Evolutionary conservation across 2,329 filamentous ascomycete species (phyloP).

Genomic region (Neurospora sp.): DNA sequence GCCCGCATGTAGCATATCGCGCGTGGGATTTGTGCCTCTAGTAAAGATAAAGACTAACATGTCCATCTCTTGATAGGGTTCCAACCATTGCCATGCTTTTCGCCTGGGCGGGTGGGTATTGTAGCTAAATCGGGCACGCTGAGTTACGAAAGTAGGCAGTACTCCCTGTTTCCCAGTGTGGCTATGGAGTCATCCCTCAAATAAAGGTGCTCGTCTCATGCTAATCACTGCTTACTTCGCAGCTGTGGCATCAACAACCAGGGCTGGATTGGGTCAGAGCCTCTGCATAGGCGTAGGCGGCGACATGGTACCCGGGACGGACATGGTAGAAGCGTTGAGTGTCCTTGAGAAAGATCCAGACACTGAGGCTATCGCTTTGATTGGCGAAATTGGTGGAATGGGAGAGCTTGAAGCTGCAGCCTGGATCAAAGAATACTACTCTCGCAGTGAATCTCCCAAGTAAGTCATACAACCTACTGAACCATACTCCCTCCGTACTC

Average conservation of each 20-base stretch:
- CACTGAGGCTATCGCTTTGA: constrained; percentile 61
- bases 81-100: constrained; percentile 65
- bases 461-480: constrained; percentile 24
- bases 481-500: not conserved
- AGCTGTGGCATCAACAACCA: constrained; percentile 62
- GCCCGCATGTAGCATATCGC: not conserved
- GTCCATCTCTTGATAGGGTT: constrained; percentile 43
- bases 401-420: constrained; percentile 63
- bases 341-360: constrained; percentile 56
- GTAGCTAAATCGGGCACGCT: constrained; percentile 73
- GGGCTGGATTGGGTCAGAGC: constrained; percentile 67
- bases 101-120: constrained; percentile 61
- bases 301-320: constrained; percentile 65
- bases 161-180: not conserved
- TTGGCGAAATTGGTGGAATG: constrained; percentile 63
- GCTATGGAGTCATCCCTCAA: not conserved
- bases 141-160: constrained; percentile 50
- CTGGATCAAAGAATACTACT: constrained; percentile 57
- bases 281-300: constrained; percentile 70
- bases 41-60: constrained; percentile 20
- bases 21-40: not conserved
- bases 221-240: not conserved
- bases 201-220: not conserved
- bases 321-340: constrained; percentile 59
- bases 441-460: constrained; percentile 51